A percentile compares a stretch with the other conserved stretches of the same genome.
Evolutionary conservation across 352 stramenopile species (phyloP).

Genomic region (Peronospora farinosa): DNA sequence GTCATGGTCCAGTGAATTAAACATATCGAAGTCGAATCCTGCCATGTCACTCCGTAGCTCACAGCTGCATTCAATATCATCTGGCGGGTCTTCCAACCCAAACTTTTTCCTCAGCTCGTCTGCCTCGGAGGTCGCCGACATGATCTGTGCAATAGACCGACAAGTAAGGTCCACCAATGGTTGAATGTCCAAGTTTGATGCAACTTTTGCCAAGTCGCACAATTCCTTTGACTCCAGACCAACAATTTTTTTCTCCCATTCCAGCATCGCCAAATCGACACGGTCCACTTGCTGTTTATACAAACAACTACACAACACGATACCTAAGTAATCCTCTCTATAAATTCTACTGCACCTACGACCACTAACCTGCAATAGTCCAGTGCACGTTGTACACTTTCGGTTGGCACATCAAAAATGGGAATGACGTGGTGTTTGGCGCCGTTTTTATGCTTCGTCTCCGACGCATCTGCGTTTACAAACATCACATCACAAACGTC

Average conservation of each 20-base stretch:
- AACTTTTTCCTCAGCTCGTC: conserved; percentile 77
- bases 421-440: conserved; percentile 66
- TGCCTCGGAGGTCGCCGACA: conserved; percentile 71
- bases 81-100: conserved; percentile 46
- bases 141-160: conserved; percentile 77
- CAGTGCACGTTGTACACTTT: conserved; percentile 62
- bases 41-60: conserved; percentile 50
- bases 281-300: conserved; percentile 76
- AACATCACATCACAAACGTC: conserved; percentile 8
- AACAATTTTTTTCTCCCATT: conserved; percentile 67
- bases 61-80: conserved; percentile 43
- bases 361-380: conserved; percentile 55
- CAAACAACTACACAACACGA: conserved; percentile 41
- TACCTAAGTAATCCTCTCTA: not conserved
- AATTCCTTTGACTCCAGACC: conserved; percentile 71
- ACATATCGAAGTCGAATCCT: conserved; percentile 75
- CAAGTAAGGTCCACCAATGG: conserved; percentile 75
- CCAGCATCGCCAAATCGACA: conserved; percentile 41
- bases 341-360: not conserved
- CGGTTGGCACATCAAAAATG: conserved; percentile 66
- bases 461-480: conserved; percentile 37
- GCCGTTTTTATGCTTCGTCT: conserved; percentile 43
- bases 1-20: conserved; percentile 71
- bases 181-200: conserved; percentile 77
- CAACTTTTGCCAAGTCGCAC: conserved; percentile 73